Evolutionary conservation across 768 basidiomycete genomes (phyloP).

Genomic region (Lactifluus hygrophoroides): DNA sequence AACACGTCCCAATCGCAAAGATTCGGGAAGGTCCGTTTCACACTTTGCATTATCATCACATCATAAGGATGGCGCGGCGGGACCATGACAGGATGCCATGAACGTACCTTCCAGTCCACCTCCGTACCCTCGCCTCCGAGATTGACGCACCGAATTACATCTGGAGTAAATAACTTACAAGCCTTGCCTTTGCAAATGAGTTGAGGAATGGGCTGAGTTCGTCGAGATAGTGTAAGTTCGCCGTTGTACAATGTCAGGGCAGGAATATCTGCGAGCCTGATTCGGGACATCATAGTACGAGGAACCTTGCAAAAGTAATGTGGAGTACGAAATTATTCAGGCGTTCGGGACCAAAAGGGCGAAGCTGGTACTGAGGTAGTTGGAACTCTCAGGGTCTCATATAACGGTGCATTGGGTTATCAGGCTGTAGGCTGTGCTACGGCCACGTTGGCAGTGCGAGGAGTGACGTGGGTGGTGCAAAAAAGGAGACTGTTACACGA

Average conservation of each 20-base stretch:
- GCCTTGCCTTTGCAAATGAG: conserved; percentile 72
- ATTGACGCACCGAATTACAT: conserved; percentile 78
- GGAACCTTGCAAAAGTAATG: background rate
- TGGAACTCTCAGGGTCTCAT: background rate
- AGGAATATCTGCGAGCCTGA: conserved; percentile 63
- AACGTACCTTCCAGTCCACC: conserved; percentile 82
- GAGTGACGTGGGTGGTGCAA: conserved; percentile 3
- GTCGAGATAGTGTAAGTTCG: conserved; percentile 51
- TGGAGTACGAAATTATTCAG: background rate
- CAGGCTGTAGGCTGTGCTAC: background rate
- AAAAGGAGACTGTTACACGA: background rate
- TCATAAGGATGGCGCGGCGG: background rate
- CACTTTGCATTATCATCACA: conserved; percentile 45
- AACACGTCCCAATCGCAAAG: conserved; percentile 75
- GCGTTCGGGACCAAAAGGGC: background rate
- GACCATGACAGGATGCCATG: background rate
- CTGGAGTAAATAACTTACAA: conserved; percentile 70
- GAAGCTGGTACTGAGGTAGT: background rate
- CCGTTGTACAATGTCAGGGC: conserved; percentile 75
- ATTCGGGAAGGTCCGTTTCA: conserved; percentile 80
- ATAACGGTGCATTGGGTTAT: background rate
- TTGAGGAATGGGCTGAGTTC: conserved; percentile 65
- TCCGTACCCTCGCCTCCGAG: conserved; percentile 69
- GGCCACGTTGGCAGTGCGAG: conserved; percentile 10
- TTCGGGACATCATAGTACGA: conserved; percentile 45